A percentile compares a stretch with the other conserved stretches of the same genome.
Conservation (phyloP, 2,329 filamentous ascomycete species). For the Aspergillus quadricinctus region DNA sequence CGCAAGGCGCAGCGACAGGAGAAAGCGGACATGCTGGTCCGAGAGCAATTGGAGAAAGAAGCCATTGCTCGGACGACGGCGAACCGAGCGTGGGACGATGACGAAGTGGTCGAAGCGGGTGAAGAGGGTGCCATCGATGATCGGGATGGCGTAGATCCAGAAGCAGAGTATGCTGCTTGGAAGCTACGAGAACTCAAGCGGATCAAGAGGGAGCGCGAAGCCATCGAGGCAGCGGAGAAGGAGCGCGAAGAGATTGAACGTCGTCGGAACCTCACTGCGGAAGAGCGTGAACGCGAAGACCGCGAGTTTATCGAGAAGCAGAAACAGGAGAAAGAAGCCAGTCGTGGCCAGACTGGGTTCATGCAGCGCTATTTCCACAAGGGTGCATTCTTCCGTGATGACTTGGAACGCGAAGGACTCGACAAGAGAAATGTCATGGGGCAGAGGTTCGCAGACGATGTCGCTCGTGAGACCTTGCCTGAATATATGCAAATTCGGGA, state of each 20-base stretch:
- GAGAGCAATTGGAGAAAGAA: conserved; percentile 82
- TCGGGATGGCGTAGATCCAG: conserved; percentile 78
- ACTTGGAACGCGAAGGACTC: conserved; percentile 69
- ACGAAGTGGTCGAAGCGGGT: conserved; percentile 60
- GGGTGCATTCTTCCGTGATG: conserved; percentile 89
- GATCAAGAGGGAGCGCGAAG: conserved; percentile 78
- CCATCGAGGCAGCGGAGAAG: conserved; percentile 76
- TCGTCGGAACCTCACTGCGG: conserved; percentile 76
- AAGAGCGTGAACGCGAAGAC: conserved; percentile 84
- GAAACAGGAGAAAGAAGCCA: conserved; percentile 68
- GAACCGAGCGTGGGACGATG: conserved; percentile 80
- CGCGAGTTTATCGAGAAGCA: conserved; percentile 71
- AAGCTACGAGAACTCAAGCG: conserved; percentile 86
- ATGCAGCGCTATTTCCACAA: conserved; percentile 98
- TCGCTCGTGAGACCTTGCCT: conserved; percentile 78
- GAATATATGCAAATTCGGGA: conserved; percentile 90
- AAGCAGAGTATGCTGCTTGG: conserved; percentile 88
- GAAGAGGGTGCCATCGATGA: conserved; percentile 78
- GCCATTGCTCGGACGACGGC: conserved; percentile 68
- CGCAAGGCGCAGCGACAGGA: conserved; percentile 57
- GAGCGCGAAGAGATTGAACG: conserved; percentile 88
- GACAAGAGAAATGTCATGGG: conserved; percentile 83
- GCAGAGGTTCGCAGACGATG: conserved; percentile 74
- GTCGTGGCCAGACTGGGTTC: conserved; percentile 75
- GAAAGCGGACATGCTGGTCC: conserved; percentile 72